Evolutionary conservation across 2,329 filamentous ascomycete genomes (phyloP), one percentile per base, ranked within the genome.

Genomic region (Aplosporella prunicola): DNA sequence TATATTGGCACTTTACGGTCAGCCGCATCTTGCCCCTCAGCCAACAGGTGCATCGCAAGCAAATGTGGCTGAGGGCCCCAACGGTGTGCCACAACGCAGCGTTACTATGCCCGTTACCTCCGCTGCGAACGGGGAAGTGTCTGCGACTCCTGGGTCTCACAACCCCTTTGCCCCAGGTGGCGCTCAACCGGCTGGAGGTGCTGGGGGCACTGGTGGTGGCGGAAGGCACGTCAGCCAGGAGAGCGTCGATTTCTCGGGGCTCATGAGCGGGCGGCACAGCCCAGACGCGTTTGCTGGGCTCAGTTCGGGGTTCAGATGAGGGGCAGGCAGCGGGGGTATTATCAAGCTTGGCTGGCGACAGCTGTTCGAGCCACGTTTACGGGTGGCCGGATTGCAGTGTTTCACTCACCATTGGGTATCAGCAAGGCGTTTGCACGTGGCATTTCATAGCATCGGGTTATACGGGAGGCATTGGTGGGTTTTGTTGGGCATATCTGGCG

Each of bases 221-320:
- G 45, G 11, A 18, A 50, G 72, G 51, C 60, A 74, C 62, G 57
- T 62, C 11, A 87, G 80, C 50, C 72, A 81, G 32, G 82, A 87
- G 52, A 87, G 82, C 56, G 74, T 84, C 55, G 66, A 68, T 42
- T 70, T 70, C 43, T 74, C 68, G 39, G 69, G 77, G 46, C 72
- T 81, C 26, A 67, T 76, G 56, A 72, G 49, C 48, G 82, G 82
- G 8, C 67, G 82, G 27, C 82, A 87, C 52, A 86, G 81, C 49
- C 82, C 82, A 3, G 82, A 88, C 58, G 82, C 82, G 10, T 88
- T 87, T 67, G 76, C 82, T 2, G 82, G 79, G 34, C 63, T 88
- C 45, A 85, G 80, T 50, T 76, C 80, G 13, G 23, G 37, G 10
- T 39, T 39, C n/a, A 31, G 37, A 8, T 31, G 37, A 17, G 33